A percentile compares a stretch with the other conserved stretches of the same genome.
Evolutionary conservation across 139 green algal genomes (phyloP).

Genomic region (Marvania coccoides): DNA sequence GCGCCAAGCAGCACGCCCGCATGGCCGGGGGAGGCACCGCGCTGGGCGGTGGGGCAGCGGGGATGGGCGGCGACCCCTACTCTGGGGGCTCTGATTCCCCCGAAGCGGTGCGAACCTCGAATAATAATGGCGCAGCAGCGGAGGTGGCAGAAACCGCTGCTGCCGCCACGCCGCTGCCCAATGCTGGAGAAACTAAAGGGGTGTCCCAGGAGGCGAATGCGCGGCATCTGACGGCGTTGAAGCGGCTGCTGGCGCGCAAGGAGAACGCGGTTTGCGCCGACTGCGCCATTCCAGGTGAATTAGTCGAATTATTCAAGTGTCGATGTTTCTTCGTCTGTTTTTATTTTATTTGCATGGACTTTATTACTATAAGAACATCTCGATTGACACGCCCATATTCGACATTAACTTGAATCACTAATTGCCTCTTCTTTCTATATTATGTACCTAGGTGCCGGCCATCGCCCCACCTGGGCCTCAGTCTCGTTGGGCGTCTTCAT

Average conservation of each 20-base stretch:
- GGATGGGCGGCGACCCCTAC: conserved; percentile 13
- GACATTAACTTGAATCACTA: too few species aligned
- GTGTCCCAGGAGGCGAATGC: conserved; percentile 68
- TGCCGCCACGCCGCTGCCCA: not conserved
- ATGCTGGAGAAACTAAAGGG: conserved; percentile 69
- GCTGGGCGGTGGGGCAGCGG: conserved; percentile 4
- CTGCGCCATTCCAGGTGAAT: conserved; percentile 33
- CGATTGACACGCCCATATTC: too few species aligned
- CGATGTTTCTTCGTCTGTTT: too few species aligned
- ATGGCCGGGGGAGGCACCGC: not conserved
- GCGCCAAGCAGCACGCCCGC: not conserved
- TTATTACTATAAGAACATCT: too few species aligned
- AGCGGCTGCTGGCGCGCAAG: conserved; percentile 30
- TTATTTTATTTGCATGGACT: too few species aligned
- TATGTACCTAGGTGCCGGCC: too few species aligned
- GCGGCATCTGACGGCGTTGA: conserved; percentile 44
- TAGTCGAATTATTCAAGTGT: too few species aligned
- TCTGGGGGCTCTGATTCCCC: conserved; percentile 26
- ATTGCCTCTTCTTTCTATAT: not conserved
- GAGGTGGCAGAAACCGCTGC: too few species aligned
- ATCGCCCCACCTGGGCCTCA: conserved; percentile 55
- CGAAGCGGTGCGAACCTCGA: too few species aligned
- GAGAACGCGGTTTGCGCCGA: conserved; percentile 59
- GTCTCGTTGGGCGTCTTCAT: conserved; percentile 70
- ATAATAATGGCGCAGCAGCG: too few species aligned